Conservation (phyloP, 805 yeast genomes). For the Teunomyces cretensis region DNA sequence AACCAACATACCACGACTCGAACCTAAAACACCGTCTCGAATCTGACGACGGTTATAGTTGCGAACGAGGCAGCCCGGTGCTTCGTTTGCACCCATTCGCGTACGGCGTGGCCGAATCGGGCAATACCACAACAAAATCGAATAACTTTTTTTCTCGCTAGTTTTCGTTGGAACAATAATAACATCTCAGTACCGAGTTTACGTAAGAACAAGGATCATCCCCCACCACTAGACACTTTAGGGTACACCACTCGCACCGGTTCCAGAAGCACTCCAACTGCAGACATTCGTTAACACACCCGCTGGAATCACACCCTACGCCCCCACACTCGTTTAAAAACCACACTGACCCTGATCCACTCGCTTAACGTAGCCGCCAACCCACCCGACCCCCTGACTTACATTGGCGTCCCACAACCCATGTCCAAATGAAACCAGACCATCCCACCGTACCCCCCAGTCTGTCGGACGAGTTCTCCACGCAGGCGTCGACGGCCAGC, state of each 20-base stretch:
- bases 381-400: too few relatives aligned
- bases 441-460: neutral
- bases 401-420: neutral
- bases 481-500: constrained; percentile 1
- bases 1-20: too few relatives aligned
- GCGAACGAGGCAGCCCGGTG: neutral
- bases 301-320: neutral
- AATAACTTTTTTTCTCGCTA: neutral
- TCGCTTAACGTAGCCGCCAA: neutral
- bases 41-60: too few relatives aligned
- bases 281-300: neutral
- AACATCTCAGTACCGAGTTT: too few relatives aligned
- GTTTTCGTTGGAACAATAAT: too few relatives aligned
- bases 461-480: constrained; percentile 1
- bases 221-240: neutral
- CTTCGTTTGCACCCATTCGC: constrained; percentile 1
- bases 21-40: too few relatives aligned
- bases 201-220: neutral
- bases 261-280: neutral
- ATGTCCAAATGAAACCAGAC: constrained; percentile 4
- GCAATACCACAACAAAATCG: constrained; percentile 1
- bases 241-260: too few relatives aligned
- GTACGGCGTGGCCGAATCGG: neutral
- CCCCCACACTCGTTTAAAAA: neutral
- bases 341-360: neutral